Evolutionary conservation across 257 asterid species (phyloP).

Genomic region (Solanum pimpinellifolium): DNA sequence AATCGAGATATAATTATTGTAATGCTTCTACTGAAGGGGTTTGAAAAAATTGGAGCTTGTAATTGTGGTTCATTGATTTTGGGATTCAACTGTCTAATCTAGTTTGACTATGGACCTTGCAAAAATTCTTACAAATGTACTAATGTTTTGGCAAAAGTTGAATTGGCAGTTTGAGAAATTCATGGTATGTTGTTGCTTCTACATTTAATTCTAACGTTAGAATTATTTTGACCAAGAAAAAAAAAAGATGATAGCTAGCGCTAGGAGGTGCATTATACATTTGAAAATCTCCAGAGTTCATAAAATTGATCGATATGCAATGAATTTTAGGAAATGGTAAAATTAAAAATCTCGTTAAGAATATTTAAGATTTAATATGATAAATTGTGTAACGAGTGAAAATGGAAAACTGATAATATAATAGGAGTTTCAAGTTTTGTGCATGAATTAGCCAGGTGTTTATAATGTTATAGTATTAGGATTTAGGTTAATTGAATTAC

Average conservation of each 20-base stretch:
- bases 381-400: not conserved
- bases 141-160: not conserved
- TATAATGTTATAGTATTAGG: not conserved
- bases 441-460: not conserved
- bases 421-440: not conserved
- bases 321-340: not conserved
- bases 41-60: not conserved
- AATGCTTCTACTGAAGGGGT: not conserved
- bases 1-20: not conserved
- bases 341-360: not conserved
- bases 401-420: not conserved
- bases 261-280: not conserved
- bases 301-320: not conserved
- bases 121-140: too few species aligned
- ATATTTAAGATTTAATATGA: not conserved
- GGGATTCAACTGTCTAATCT: constrained; percentile 18
- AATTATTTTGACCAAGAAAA: not conserved
- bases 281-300: not conserved
- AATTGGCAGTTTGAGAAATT: not conserved
- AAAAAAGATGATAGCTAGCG: not conserved
- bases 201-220: not conserved
- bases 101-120: not conserved
- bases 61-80: constrained; percentile 6
- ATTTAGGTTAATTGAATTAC: not conserved
- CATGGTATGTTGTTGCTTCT: not conserved